Evolutionary conservation across 2,329 filamentous ascomycete species (phyloP), one percentile per base, ranked within the genome.

Genomic region (Chaetothyriales sp.): DNA sequence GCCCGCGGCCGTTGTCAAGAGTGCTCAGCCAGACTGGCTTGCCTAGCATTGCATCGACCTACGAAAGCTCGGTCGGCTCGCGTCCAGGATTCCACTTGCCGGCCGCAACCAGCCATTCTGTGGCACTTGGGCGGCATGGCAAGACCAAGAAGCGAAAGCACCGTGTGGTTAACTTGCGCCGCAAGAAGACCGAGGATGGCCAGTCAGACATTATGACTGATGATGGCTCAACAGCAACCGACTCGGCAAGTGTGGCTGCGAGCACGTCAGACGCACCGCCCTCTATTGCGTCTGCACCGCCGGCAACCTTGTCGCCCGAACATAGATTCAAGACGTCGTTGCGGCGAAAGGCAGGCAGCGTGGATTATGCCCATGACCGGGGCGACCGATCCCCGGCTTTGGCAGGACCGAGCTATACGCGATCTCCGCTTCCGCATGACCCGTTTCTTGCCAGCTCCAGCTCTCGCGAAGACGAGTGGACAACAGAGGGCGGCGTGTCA

Each of bases 61-160:
- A 86, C 58, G 83, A 87, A 61, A 78, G 76, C 18, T 79, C 78
- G 44, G 86, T 82, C 63, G 77, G 81, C n/a, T 82, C 81, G 5
- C 74, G 86, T 44, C 65, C 66, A 5, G 63, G 65, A 10, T 53
- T 64, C 26, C 52, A 54, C 20, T 55, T 51, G 47, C 60, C 68
- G 39, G 62, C 62, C 2, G 66, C 68, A 50, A 68, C 63, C 49
- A 62, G 64, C 46, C 57, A 71, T 51, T 67, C 60, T 48, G 53
- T 70, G 52, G 65, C 66, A 8, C 60, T 67, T 6, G 65, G 66
- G 25, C 67, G 69, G 36, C 69, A 73, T 55, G 67, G 68, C 8
- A 62, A 67, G 39, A 74, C 78, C 32, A 64, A 68, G 45, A 69
- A 65, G 54, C 65, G 69, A 22, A 73, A 72, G 68, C 71, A 71